Conservation (phyloP, 352 stramenopile genomes). For the Globisporangium solare region DNA sequence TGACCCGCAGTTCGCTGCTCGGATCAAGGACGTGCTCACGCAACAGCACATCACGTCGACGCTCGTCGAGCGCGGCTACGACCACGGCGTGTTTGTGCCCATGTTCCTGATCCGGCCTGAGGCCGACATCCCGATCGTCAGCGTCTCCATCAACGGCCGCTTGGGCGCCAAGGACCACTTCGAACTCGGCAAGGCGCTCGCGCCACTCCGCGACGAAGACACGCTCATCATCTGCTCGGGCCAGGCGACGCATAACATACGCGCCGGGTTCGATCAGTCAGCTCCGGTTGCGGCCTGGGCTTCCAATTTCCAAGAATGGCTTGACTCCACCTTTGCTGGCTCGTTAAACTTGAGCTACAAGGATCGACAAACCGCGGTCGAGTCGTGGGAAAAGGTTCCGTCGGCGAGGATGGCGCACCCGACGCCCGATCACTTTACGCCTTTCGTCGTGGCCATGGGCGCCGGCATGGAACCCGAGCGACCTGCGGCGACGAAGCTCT, state of each 20-base stretch:
- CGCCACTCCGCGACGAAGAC: slow-evolving; percentile 26
- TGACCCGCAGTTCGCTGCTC: slow-evolving; percentile 53
- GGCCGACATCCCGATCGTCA: slow-evolving; percentile 83
- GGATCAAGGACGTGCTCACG: slow-evolving; percentile 54
- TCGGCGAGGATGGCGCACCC: slow-evolving; percentile 32
- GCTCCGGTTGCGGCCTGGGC: slow-evolving; percentile 11
- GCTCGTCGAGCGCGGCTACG: slow-evolving; percentile 64
- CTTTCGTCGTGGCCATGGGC: slow-evolving; percentile 43
- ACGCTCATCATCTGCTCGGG: slow-evolving; percentile 85
- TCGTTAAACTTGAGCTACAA: slow-evolving; percentile 6
- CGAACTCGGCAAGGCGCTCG: slow-evolving; percentile 4
- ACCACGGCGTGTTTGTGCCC: slow-evolving; percentile 89
- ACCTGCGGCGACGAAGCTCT: slow-evolving; percentile 29
- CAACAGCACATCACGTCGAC: slow-evolving; percentile 42
- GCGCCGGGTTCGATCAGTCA: not conserved
- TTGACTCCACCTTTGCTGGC: slow-evolving; percentile 19
- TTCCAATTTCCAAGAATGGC: slow-evolving; percentile 38
- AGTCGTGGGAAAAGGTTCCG: slow-evolving; percentile 29
- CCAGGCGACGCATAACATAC: slow-evolving; percentile 30
- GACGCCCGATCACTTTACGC: slow-evolving; percentile 48
- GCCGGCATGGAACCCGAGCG: slow-evolving; percentile 42
- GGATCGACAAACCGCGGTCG: slow-evolving; percentile 15
- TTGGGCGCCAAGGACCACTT: slow-evolving; percentile 41
- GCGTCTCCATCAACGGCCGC: slow-evolving; percentile 64
- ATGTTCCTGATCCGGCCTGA: slow-evolving; percentile 80